Percentiles rank a stretch among this genome's conserved stretches.
Conservation (phyloP, 192 early-diverging fungal genomes). For the Neocallimastix lanati region DNA sequence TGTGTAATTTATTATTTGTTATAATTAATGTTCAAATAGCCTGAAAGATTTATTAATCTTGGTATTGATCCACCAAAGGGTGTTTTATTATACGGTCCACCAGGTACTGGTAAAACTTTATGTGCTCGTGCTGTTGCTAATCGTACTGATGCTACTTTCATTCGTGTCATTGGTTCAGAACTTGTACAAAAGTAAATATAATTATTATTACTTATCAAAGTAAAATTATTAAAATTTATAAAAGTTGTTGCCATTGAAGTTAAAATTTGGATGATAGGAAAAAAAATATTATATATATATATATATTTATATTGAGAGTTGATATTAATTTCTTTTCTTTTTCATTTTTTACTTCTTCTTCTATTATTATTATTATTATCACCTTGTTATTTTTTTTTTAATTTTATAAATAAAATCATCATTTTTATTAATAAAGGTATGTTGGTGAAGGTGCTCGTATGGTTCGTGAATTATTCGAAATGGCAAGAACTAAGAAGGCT, state of each 20-base stretch:
- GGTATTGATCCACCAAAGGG: constrained; percentile 99
- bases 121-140: constrained; percentile 97
- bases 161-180: constrained; percentile 98
- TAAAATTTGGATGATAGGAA: too few species aligned
- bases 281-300: too few species aligned
- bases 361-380: background rate
- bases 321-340: too few species aligned
- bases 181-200: constrained; percentile 69
- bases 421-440: constrained; percentile 24
- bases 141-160: constrained; percentile 97
- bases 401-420: too few species aligned
- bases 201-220: too few species aligned
- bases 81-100: constrained; percentile 87
- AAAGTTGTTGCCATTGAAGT: too few species aligned
- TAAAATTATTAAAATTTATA: too few species aligned
- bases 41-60: constrained; percentile 89
- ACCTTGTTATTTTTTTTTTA: background rate
- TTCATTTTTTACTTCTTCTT: too few species aligned
- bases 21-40: constrained; percentile 33
- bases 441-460: constrained; percentile 98
- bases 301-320: too few species aligned
- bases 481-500: constrained; percentile 98
- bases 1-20: too few species aligned
- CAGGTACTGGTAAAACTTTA: constrained; percentile 94
- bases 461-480: constrained; percentile 98